phyloP scores from a whole-genome alignment of 441 rosid genomes.

The Geranium incanum region DNA sequence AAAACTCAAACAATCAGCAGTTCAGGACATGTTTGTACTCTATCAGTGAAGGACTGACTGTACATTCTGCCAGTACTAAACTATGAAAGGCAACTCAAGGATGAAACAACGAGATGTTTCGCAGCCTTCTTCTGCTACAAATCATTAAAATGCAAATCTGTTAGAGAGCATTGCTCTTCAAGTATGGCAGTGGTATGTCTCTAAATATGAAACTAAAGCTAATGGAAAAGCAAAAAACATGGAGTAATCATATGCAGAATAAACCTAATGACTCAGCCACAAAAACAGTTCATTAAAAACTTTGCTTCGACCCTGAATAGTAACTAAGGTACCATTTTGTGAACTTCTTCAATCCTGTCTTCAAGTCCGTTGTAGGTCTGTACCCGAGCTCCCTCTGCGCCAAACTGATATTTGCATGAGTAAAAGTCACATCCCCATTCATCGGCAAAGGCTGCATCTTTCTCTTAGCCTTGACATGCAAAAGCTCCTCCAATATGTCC shows the following conservation, averaged over 20 bases:
- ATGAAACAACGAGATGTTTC: background rate
- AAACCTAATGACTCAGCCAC: background rate
- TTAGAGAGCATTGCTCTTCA: background rate
- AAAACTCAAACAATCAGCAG: background rate
- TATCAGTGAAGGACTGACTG: background rate
- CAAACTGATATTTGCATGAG: conserved; percentile 88
- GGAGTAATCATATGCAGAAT: background rate
- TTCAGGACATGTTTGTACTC: background rate
- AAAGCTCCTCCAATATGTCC: conserved; percentile 63
- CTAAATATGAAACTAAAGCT: background rate
- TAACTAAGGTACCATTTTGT: conserved; percentile 87
- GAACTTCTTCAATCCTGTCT: conserved; percentile 87
- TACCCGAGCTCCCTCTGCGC: conserved; percentile 81
- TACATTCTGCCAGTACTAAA: background rate
- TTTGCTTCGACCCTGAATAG: conserved; percentile 59
- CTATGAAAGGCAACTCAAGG: background rate
- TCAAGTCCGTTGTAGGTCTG: conserved; percentile 82
- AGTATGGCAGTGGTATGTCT: background rate
- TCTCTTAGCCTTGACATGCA: conserved; percentile 84
- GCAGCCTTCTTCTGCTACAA: background rate
- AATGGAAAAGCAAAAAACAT: background rate
- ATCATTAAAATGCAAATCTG: background rate
- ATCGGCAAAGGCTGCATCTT: conserved; percentile 69
- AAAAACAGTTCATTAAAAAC: conserved; percentile 37
- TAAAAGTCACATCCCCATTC: conserved; percentile 87